Percentiles rank a stretch among this genome's conserved stretches.
Conservation (phyloP, 2,329 filamentous ascomycete genomes). For the Aureobasidium namibiae region DNA sequence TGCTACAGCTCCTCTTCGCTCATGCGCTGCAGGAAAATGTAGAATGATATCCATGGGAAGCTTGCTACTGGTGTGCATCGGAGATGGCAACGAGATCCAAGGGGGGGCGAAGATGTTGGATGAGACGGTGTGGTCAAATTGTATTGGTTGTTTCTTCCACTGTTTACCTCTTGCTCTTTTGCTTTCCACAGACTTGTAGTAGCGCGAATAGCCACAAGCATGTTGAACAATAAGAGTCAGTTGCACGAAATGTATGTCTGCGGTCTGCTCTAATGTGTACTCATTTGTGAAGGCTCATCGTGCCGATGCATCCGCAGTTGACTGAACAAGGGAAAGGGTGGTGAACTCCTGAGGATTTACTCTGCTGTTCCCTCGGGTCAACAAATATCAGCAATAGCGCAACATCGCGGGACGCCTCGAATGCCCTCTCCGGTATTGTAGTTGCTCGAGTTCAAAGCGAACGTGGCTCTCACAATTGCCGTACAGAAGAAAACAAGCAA, state of each 20-base stretch:
- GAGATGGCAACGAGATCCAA: not conserved
- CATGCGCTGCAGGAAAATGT: not conserved
- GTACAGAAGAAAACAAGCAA: not conserved
- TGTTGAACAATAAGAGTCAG: not conserved
- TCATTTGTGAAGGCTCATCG: not conserved
- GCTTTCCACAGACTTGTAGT: not conserved
- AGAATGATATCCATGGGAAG: slow-evolving; percentile 5
- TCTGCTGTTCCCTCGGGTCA: too few species aligned
- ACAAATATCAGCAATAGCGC: too few species aligned
- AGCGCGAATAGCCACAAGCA: not conserved
- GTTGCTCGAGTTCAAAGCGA: too few species aligned
- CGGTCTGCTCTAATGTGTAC: not conserved
- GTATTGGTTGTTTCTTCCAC: slow-evolving; percentile 9
- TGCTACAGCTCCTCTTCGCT: slow-evolving; percentile 5
- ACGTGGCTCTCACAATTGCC: not conserved
- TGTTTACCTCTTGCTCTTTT: not conserved
- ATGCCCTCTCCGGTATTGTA: too few species aligned
- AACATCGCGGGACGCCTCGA: too few species aligned
- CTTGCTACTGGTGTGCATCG: not conserved
- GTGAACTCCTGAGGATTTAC: too few species aligned
- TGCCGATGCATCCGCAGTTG: not conserved
- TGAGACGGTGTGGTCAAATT: slow-evolving; percentile 1
- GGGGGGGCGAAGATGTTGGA: slow-evolving; percentile 3
- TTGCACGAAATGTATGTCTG: not conserved
- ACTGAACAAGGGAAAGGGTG: too few species aligned